These are phyloP conservation scores for Phaeoacremonium minimum DNA, from an alignment of 2,329 filamentous ascomycete species.

Conservation along the genomic window DNA sequence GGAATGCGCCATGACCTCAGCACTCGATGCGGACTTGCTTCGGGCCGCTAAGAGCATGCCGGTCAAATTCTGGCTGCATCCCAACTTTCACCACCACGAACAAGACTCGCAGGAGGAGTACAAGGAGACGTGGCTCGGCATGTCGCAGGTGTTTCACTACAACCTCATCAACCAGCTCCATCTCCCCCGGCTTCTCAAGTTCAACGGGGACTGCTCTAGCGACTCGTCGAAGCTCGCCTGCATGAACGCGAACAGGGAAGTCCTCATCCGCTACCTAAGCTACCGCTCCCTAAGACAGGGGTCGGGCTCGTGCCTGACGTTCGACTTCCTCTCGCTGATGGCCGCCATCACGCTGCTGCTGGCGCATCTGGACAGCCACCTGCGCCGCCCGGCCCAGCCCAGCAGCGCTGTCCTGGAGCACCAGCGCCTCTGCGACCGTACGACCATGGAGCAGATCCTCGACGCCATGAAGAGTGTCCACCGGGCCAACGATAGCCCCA, in stretches of 20 bases:
- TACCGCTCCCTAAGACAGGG: conserved; percentile 35
- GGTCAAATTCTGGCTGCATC: not conserved
- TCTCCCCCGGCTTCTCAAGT: conserved; percentile 48
- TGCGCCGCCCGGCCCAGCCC: conserved; percentile 7
- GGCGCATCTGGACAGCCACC: conserved; percentile 37
- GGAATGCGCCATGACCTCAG: conserved; percentile 22
- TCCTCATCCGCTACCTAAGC: conserved; percentile 41
- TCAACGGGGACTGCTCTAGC: conserved; percentile 29
- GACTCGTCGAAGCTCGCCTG: conserved; percentile 45
- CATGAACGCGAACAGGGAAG: conserved; percentile 44
- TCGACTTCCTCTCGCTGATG: conserved; percentile 48
- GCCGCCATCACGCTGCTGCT: conserved; percentile 46
- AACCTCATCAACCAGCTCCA: conserved; percentile 48
- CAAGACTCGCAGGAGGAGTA: not conserved
- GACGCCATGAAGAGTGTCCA: conserved; percentile 33
- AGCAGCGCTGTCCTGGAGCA: conserved; percentile 6
- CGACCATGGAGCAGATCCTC: conserved; percentile 27
- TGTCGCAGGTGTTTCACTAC: conserved; percentile 46
- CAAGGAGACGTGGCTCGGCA: conserved; percentile 8
- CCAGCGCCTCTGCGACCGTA: conserved; percentile 22
- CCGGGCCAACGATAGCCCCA: conserved; percentile 29
- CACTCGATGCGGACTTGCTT: conserved; percentile 43
- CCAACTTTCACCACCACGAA: not conserved
- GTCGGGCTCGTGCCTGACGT: conserved; percentile 37
- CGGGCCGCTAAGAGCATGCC: conserved; percentile 32